phyloP scores from a whole-genome alignment of 495 filamentous ascomycete genomes.

The Xylaria acuta region DNA sequence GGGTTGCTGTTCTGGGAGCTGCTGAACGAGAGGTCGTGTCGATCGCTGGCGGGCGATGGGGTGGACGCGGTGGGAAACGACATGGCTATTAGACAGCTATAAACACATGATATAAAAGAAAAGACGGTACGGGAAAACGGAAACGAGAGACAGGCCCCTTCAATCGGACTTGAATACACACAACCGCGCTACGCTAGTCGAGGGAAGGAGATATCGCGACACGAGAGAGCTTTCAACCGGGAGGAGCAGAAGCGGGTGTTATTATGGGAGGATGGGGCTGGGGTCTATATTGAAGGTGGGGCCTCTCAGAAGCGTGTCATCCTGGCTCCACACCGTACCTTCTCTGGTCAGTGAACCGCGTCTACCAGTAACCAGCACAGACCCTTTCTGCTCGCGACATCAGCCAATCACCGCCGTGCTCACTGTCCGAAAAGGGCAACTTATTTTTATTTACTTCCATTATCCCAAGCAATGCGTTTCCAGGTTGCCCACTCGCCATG shows the following conservation, averaged over 20 bases:
- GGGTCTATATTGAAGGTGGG: constrained; percentile 25
- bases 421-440: constrained; percentile 38
- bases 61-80: constrained; percentile 40
- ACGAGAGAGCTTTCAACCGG: neutral
- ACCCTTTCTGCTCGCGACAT: constrained; percentile 26
- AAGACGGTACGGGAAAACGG: constrained; percentile 8
- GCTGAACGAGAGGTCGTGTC: constrained; percentile 33
- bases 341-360: constrained; percentile 24
- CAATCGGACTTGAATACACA: constrained; percentile 10
- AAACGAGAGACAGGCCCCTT: constrained; percentile 38
- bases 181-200: neutral
- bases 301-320: constrained; percentile 26
- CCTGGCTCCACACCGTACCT: constrained; percentile 25
- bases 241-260: constrained; percentile 24
- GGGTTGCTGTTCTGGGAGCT: constrained; percentile 42
- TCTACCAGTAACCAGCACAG: constrained; percentile 23
- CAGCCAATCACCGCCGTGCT: constrained; percentile 35
- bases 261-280: constrained; percentile 28
- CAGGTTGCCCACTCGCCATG: constrained; percentile 32
- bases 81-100: constrained; percentile 32
- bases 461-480: constrained; percentile 31
- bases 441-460: constrained; percentile 42
- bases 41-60: constrained; percentile 35
- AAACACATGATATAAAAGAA: constrained; percentile 38
- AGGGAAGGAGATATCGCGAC: constrained; percentile 20